Evolutionary conservation across 345 rosid species (phyloP), one percentile per base, ranked within the genome.

Genomic region (Eutrema yunnanense): DNA sequence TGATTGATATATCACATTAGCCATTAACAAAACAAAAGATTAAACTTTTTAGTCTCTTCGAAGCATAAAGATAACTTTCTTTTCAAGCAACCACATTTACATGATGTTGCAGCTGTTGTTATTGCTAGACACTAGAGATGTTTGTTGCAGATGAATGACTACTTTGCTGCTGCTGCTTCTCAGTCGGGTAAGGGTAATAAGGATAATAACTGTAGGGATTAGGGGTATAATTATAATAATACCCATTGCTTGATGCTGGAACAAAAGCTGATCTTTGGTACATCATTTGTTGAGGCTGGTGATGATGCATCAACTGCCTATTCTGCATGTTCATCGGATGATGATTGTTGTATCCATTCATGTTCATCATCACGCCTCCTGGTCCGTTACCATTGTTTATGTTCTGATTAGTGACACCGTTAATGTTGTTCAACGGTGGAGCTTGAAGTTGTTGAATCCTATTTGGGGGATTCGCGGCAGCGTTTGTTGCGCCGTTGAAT

Each of bases 221-320:
- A 56, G 87, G 83, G 47, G 29, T 52, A 48, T 81, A 73, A 58
- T 80, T 81, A 64, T 81, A 81, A 62, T 74, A 85, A 73, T 87
- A 90, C 52, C 89, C 92, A 42, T 89, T 87, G 81, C 50, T 86
- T 0, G 88, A 73, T 0, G 86, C 76, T 52, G 87, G 92, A 56
- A 77, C 74, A 46, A 75, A 65, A 6, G 85, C 80, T 6, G 92
- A 79, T 65, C 90, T 80, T 66, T 87, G 86, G 48, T 87, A 87
- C 86, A 84, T 84, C 87, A 90, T 83, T 67, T 87, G 96, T 0
- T 87, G 87, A 61, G 73, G 84, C 47, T 79, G 95, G 29, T 75
- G 78, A 33, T 74, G 69, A 76, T 69, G 79, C 67, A 74, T 57
- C 67, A 63, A n/a, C 54, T 70, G 87, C 78, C 81, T 77, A 62